phyloP scores from a whole-genome alignment of 2,329 filamentous ascomycete genomes.

The Neospermospora avenae region DNA sequence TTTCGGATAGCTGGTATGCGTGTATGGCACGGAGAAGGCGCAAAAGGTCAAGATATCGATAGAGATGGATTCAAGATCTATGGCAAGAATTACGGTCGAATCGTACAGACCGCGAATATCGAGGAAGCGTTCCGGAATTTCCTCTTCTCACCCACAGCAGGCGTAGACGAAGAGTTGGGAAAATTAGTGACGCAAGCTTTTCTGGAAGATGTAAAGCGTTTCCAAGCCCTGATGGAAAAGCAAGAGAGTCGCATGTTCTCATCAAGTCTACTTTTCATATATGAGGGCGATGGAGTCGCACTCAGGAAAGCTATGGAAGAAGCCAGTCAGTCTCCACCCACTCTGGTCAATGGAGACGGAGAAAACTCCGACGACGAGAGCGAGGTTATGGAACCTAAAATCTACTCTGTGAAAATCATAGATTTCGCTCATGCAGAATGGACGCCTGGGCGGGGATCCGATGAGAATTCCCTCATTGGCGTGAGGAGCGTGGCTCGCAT shows the following conservation, averaged over 20 bases:
- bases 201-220: constrained; percentile 48
- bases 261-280: constrained; percentile 54
- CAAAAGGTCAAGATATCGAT: constrained; percentile 50
- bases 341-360: constrained; percentile 26
- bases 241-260: constrained; percentile 64
- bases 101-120: constrained; percentile 53
- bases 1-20: constrained; percentile 66
- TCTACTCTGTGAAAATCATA: constrained; percentile 82
- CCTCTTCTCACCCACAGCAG: constrained; percentile 55
- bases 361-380: constrained; percentile 44
- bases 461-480: constrained; percentile 77
- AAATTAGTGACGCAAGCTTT: constrained; percentile 53
- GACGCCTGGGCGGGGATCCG: constrained; percentile 76
- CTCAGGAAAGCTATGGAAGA: constrained; percentile 41
- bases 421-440: constrained; percentile 92
- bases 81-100: constrained; percentile 60
- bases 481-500: constrained; percentile 69
- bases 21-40: constrained; percentile 55
- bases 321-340: constrained; percentile 32
- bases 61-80: constrained; percentile 56
- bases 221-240: constrained; percentile 50
- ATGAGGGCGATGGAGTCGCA: constrained; percentile 58
- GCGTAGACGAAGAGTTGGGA: constrained; percentile 57
- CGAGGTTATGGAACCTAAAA: constrained; percentile 56
- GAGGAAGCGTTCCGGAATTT: constrained; percentile 53